Base-by-base conservation (phyloP, 2,329 filamentous ascomycete genomes). In the Byssothecium circinans region DNA sequence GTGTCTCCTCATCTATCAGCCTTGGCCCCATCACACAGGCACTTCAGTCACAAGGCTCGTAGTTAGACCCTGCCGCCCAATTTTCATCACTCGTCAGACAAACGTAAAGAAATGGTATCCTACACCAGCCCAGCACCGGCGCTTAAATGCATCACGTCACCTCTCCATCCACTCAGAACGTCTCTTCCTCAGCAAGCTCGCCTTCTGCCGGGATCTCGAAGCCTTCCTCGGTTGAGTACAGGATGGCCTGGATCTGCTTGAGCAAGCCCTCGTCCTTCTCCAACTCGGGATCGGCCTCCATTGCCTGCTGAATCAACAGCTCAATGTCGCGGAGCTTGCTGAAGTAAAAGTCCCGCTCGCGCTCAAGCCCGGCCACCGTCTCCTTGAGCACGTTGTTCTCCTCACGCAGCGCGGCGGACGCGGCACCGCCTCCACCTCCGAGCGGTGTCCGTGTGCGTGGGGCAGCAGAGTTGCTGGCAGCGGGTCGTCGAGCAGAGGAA, bases 331-430 rank as follows among this genome's bases (percentile, higher is more conserved):
- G 83, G 56, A 99, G 81, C 80, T 99, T 99, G 81, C 89, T 95
- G 75, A 99, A 99, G 80, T 99, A 99, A 72, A 99, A 99, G 72
- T 99, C 94, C 41, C 94, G 83, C 78, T 99, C 94, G 62, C 94
- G 87, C 80, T 99, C 94, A 34, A 99, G 80, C 1, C 94, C 94
- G 11, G 84, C 81, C n/a, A 99, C 92, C 0, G 90, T 96, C 77
- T 97, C 92, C 80, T 96, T 96, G 60, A 97, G 81, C 22, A 88
- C 88, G 34, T 82, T 81, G 69, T 95, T 94, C 80, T 97, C 94
- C 67, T 88, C 82, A 69, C 89, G 83, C 60, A 99, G 76, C 3
- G 86, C 90, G 10, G 88, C 83, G 22, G 79, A 83, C 25, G 81
- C 86, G 7, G 84, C 81, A 36, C 82, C 81, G 43, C 74, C 73